A percentile compares a stretch with the other conserved stretches of the same genome.
Conservation (phyloP, 2,329 filamentous ascomycete genomes). For the Cryphonectria nitschkei region DNA sequence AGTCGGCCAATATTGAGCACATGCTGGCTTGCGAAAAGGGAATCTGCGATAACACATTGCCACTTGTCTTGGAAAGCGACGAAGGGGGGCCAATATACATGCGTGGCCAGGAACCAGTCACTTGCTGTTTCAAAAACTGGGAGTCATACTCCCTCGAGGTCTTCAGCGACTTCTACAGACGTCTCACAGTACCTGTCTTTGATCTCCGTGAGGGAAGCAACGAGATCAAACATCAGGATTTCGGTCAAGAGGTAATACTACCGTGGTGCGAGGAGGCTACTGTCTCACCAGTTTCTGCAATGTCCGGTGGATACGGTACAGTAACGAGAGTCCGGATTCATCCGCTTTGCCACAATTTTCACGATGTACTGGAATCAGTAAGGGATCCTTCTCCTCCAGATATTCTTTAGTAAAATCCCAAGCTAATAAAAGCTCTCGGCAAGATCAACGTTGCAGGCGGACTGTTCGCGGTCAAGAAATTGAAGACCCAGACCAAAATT, state of each 20-base stretch:
- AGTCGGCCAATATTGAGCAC: background rate
- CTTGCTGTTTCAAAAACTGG: background rate
- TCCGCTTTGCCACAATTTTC: constrained; percentile 2
- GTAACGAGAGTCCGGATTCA: constrained; percentile 10
- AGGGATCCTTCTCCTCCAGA: background rate
- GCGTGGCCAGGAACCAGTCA: too few species aligned
- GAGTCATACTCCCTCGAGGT: background rate
- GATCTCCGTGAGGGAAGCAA: background rate
- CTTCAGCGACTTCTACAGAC: background rate
- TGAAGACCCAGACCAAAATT: background rate
- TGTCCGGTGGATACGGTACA: constrained; percentile 13
- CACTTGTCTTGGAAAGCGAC: background rate
- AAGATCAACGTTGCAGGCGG: constrained; percentile 22
- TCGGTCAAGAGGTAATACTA: background rate
- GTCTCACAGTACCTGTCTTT: background rate
- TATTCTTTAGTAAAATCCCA: background rate
- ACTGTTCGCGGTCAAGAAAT: constrained; percentile 15
- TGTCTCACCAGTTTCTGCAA: background rate
- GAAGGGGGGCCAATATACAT: background rate
- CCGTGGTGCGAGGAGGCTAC: constrained; percentile 4
- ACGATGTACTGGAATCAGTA: constrained; percentile 10
- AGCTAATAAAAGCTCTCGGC: background rate
- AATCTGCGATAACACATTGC: constrained; percentile 4
- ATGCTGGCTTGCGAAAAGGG: background rate
- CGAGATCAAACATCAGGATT: background rate